Conservation (phyloP, 2,329 filamentous ascomycete species). For the Hysterium pulicare region DNA sequence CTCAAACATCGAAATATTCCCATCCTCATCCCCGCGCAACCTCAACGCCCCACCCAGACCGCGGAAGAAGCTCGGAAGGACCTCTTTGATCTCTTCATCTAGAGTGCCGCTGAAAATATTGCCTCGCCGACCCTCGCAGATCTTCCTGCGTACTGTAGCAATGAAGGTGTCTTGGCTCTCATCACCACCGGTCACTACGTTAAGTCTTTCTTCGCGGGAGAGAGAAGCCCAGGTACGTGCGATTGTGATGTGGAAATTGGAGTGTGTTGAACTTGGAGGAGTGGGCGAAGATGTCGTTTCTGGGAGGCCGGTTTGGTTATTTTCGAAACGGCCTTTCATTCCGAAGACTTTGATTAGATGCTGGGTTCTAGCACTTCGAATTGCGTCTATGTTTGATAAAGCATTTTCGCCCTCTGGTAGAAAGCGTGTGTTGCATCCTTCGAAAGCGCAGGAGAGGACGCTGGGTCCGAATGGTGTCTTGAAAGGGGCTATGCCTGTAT, state of each 20-base stretch:
- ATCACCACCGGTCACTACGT: constrained; percentile 3
- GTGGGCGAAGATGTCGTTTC: constrained; percentile 13
- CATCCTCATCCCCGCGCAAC: constrained; percentile 11
- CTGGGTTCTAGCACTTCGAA: constrained; percentile 18
- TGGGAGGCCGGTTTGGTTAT: constrained; percentile 25
- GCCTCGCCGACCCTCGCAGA: constrained; percentile 19
- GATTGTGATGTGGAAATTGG: constrained; percentile 25
- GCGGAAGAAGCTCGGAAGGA: constrained; percentile 26
- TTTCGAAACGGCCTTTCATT: constrained; percentile 17
- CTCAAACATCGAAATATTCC: constrained; percentile 14
- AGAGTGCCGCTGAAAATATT: constrained; percentile 19
- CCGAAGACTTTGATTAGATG: constrained; percentile 21
- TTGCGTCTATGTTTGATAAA: constrained; percentile 4
- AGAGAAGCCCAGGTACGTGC: constrained; percentile 21
- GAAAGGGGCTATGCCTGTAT: constrained; percentile 19
- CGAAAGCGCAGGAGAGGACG: constrained; percentile 22
- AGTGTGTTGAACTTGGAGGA: constrained; percentile 22
- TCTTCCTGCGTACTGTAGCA: constrained; percentile 9
- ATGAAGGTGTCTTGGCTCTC: constrained; percentile 16
- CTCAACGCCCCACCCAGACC: constrained; percentile 19
- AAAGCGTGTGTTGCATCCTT: constrained; percentile 16
- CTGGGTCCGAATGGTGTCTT: constrained; percentile 25
- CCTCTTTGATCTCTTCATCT: constrained; percentile 9
- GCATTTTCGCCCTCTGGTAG: background rate
- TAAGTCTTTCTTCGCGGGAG: constrained; percentile 4